Percentiles rank a stretch among this genome's conserved stretches.
Evolutionary conservation across 2,329 filamentous ascomycete species (phyloP).

Genomic region (Fusarium sp.): DNA sequence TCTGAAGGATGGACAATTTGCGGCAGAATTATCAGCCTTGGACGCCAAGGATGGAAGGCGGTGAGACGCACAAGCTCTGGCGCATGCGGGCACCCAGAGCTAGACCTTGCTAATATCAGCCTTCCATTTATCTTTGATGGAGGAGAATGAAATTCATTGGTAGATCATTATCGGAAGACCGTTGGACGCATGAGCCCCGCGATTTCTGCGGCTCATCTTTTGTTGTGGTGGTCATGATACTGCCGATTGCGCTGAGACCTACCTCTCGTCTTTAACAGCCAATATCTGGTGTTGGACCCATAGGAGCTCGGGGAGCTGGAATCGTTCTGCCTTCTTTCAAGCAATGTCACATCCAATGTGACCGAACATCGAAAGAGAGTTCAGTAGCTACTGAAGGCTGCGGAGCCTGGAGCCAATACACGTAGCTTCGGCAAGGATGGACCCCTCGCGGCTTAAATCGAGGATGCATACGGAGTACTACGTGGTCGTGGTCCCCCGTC

Average conservation of each 20-base stretch:
- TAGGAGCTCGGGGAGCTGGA: background rate
- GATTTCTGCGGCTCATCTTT: background rate
- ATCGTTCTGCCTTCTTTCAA: background rate
- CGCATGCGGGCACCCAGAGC: background rate
- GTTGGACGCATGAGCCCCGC: background rate
- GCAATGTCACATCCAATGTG: background rate
- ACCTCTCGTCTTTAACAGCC: background rate
- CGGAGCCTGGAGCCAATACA: background rate
- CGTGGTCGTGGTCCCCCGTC: background rate
- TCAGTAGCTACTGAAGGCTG: background rate
- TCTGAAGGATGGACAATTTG: constrained; percentile 15
- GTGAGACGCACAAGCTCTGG: constrained; percentile 6
- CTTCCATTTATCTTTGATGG: background rate
- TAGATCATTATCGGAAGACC: background rate
- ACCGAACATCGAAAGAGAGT: background rate
- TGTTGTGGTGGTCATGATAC: background rate
- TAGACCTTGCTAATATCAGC: background rate
- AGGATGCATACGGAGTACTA: background rate
- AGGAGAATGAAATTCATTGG: background rate
- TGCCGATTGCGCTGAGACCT: background rate
- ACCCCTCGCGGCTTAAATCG: background rate
- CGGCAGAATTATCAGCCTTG: constrained; percentile 23
- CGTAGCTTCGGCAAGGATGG: background rate
- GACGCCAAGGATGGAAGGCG: constrained; percentile 19
- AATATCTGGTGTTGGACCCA: background rate